Base-by-base conservation (phyloP, 2,329 filamentous ascomycete genomes). In the Aspergillus sp. region DNA sequence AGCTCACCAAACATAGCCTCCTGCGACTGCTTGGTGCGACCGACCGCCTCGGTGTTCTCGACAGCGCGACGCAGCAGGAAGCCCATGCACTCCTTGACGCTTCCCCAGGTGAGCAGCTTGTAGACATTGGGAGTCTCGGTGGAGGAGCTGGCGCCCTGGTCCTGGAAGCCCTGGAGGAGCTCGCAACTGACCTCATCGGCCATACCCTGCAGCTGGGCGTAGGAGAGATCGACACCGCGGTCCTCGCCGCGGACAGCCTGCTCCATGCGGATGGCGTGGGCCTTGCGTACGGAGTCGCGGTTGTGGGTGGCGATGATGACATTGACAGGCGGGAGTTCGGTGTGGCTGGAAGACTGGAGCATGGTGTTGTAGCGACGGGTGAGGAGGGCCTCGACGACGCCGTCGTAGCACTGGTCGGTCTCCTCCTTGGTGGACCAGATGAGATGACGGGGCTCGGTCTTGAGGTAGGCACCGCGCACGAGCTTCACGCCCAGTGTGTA, bases 201-300 rank as follows among this genome's bases (percentile, higher is more conserved):
- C 93, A 97, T 97, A 10, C 93, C 92, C 76, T 93, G 88, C 1
- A 96, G 82, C 74, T 96, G 92, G 2, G 88, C 88, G 69, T 90
- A 91, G 33, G 75, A 73, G 2, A 83, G 71, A 13, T 79, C 74
- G 44, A 75, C 69, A 36, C 70, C 65, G 45, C 68, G 65, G 44
- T 60, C 47, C 58, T 74, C 67, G 35, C 79, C 78, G 3, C 67
- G 59, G n/a, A 69, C 67, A 17, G 79, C 76, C 47, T 84, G 77
- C 13, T 72, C 59, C 47, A 66, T 62, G 30, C 73, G 73, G 30
- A 77, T 61, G 22, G 67, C 66, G 54, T 80, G 78, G 14, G 82
- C 82, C 54, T 76, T 76, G 41, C 70, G 66, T 42, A 84, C 77
- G 4, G 80, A 81, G 44, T 75, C 70, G 11, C 75, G 72, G 67